phyloP scores from a whole-genome alignment of 2,329 filamentous ascomycete genomes.

The Ophiostoma tasmaniense region DNA sequence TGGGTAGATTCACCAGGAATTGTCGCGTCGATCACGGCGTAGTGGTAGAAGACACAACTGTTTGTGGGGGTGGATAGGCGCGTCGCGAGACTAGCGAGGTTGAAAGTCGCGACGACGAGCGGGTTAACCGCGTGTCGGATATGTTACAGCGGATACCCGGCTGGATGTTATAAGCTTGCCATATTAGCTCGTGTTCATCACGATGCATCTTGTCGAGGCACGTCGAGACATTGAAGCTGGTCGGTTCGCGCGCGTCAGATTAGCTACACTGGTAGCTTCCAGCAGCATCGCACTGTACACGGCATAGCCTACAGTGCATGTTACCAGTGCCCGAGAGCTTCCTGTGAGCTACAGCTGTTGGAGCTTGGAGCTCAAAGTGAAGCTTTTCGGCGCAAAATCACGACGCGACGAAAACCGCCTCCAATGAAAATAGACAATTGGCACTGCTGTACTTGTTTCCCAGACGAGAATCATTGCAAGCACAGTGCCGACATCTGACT shows the following conservation, averaged over 20 bases:
- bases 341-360: background rate
- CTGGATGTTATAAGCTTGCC: background rate
- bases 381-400: background rate
- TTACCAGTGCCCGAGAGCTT: background rate
- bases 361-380: background rate
- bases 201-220: background rate
- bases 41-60: background rate
- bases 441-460: background rate
- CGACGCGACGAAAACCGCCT: background rate
- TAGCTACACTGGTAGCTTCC: background rate
- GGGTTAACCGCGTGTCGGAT: background rate
- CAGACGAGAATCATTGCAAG: background rate
- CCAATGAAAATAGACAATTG: background rate
- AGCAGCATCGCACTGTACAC: background rate
- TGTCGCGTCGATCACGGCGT: background rate
- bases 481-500: background rate
- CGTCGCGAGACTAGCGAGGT: background rate
- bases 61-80: background rate
- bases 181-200: background rate
- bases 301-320: background rate
- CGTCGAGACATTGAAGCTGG: background rate
- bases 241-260: background rate
- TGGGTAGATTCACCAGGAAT: background rate
- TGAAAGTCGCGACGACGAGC: background rate
- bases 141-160: too few species aligned